Evolutionary conservation across 2,329 filamentous ascomycete genomes (phyloP).

Genomic region (Bipolaris gigantea): DNA sequence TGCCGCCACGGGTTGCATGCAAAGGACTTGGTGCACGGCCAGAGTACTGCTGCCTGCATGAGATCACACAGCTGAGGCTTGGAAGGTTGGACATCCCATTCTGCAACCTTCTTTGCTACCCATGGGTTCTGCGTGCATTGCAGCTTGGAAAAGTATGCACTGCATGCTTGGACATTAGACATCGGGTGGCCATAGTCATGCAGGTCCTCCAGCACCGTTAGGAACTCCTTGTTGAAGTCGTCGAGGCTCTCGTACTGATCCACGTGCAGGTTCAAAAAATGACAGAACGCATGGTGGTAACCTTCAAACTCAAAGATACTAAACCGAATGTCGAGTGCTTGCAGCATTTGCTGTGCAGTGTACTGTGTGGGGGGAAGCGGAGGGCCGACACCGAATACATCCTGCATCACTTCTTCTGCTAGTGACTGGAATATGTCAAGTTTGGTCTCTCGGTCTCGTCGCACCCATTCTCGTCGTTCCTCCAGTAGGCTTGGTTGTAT

Average conservation of each 20-base stretch:
- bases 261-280: slow-evolving; percentile 44
- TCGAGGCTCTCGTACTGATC: slow-evolving; percentile 37
- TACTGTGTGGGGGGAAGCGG: slow-evolving; percentile 38
- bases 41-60: slow-evolving; percentile 37
- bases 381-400: slow-evolving; percentile 41
- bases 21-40: slow-evolving; percentile 36
- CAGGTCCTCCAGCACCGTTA: slow-evolving; percentile 37
- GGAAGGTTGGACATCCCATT: slow-evolving; percentile 31
- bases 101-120: slow-evolving; percentile 38
- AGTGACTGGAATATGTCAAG: slow-evolving; percentile 43
- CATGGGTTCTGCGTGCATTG: slow-evolving; percentile 44
- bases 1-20: slow-evolving; percentile 21
- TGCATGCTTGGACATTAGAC: slow-evolving; percentile 41
- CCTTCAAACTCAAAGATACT: slow-evolving; percentile 36
- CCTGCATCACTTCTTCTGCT: slow-evolving; percentile 43
- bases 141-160: slow-evolving; percentile 44
- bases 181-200: slow-evolving; percentile 40
- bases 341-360: slow-evolving; percentile 39
- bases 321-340: slow-evolving; percentile 36
- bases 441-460: slow-evolving; percentile 42
- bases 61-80: slow-evolving; percentile 30
- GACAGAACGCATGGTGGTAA: slow-evolving; percentile 44
- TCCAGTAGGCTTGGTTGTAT: slow-evolving; percentile 38
- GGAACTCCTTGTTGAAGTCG: slow-evolving; percentile 42
- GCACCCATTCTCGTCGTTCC: slow-evolving; percentile 40